A percentile compares a stretch with the other conserved stretches of the same genome.
Conservation (phyloP, 2,329 filamentous ascomycete genomes). For the Penicillium nordicum region DNA sequence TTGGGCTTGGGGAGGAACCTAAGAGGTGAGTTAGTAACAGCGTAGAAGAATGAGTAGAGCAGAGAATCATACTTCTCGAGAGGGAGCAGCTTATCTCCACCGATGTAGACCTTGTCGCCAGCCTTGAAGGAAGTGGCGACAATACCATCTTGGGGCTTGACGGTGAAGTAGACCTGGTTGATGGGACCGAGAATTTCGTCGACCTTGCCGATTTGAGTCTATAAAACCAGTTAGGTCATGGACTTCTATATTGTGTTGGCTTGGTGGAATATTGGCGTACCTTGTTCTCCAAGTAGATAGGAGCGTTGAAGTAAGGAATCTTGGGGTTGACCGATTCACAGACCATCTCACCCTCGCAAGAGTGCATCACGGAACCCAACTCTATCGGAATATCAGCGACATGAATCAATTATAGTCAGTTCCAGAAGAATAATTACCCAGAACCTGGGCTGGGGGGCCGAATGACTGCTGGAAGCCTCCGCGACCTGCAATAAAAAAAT, state of each 20-base stretch:
- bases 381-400: slow-evolving; percentile 53
- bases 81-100: slow-evolving; percentile 87
- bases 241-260: background rate
- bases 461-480: slow-evolving; percentile 61
- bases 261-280: slow-evolving; percentile 41
- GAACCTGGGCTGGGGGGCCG: slow-evolving; percentile 60
- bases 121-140: slow-evolving; percentile 90
- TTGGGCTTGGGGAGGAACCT: slow-evolving; percentile 94
- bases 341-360: slow-evolving; percentile 95
- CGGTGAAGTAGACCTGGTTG: slow-evolving; percentile 97
- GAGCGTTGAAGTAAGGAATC: slow-evolving; percentile 98
- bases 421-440: slow-evolving; percentile 44
- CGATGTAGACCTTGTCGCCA: slow-evolving; percentile 97
- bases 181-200: slow-evolving; percentile 97
- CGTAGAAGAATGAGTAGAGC: background rate
- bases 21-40: slow-evolving; percentile 17
- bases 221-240: slow-evolving; percentile 19
- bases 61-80: slow-evolving; percentile 65
- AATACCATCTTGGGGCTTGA: slow-evolving; percentile 96
- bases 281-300: slow-evolving; percentile 99
- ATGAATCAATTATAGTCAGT: background rate
- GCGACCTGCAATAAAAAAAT: slow-evolving; percentile 50
- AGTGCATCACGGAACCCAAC: slow-evolving; percentile 91
- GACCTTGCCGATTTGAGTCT: slow-evolving; percentile 89
- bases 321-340: slow-evolving; percentile 94